These are phyloP conservation scores for Coemansia sp. DNA, from an alignment of 192 early-diverging fungal species.

Conservation along the genomic window DNA sequence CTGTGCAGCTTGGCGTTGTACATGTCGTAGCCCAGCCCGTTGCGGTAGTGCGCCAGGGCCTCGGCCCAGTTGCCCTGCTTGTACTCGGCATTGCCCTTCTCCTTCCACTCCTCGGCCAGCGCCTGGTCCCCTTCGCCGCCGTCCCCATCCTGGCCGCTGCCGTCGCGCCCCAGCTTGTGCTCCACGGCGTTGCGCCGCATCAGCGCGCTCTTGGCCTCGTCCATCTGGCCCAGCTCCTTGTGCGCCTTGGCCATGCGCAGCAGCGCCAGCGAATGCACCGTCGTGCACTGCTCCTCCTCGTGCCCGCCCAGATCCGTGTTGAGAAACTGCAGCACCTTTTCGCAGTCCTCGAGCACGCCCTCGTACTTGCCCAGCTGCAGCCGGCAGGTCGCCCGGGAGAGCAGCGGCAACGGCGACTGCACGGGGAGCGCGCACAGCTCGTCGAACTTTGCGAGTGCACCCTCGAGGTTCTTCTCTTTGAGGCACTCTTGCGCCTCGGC, in stretches of 20 bases:
- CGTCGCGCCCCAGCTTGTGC: conserved; percentile 43
- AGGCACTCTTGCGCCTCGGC: conserved; percentile 48
- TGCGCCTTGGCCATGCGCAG: conserved; percentile 53
- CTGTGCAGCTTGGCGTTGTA: conserved; percentile 48
- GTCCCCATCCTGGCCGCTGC: conserved; percentile 1
- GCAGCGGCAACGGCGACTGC: conserved; percentile 46
- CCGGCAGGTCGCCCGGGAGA: conserved; percentile 46
- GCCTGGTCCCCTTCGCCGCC: conserved; percentile 9
- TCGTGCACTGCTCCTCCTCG: conserved; percentile 45
- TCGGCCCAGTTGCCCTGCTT: conserved; percentile 43
- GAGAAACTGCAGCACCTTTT: conserved; percentile 48
- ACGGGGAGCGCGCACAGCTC: conserved; percentile 48
- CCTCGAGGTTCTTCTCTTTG: conserved; percentile 43
- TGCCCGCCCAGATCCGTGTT: conserved; percentile 44
- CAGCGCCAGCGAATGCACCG: conserved; percentile 51
- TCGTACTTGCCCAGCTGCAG: conserved; percentile 49
- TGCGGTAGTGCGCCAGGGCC: conserved; percentile 43
- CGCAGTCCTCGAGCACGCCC: conserved; percentile 43
- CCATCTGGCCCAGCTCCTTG: conserved; percentile 47
- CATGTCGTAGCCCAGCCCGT: conserved; percentile 46
- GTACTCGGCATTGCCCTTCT: conserved; percentile 47
- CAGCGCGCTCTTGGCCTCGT: conserved; percentile 45
- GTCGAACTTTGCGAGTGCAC: conserved; percentile 47
- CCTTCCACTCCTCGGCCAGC: conserved; percentile 46
- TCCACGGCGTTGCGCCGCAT: conserved; percentile 51